phyloP scores from a whole-genome alignment of 176 grass and related monocot species.

The Eragrostis curvula region DNA sequence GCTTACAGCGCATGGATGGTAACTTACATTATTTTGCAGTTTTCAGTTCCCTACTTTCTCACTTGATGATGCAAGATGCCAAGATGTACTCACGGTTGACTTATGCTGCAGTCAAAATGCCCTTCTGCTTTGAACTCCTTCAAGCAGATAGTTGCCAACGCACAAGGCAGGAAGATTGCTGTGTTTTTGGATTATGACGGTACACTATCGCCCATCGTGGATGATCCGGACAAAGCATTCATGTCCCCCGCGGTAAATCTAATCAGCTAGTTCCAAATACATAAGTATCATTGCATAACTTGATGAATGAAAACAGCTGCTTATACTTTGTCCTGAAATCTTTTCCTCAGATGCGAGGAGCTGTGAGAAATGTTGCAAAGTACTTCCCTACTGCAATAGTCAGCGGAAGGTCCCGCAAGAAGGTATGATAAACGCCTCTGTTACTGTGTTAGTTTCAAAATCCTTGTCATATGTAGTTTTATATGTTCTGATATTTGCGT shows the following conservation, averaged over 20 bases:
- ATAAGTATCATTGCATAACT: slow-evolving; percentile 11
- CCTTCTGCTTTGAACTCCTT: slow-evolving; percentile 83
- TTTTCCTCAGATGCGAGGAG: slow-evolving; percentile 70
- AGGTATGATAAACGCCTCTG: slow-evolving; percentile 49
- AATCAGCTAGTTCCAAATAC: neutral
- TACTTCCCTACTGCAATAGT: slow-evolving; percentile 87
- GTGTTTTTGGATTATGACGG: slow-evolving; percentile 91
- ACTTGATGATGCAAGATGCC: no score
- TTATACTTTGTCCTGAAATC: neutral
- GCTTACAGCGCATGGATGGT: slow-evolving; percentile 68
- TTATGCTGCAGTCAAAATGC: slow-evolving; percentile 60
- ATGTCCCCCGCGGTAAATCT: slow-evolving; percentile 76
- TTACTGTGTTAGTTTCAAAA: neutral
- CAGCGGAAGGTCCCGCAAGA: slow-evolving; percentile 91
- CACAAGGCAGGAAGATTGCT: slow-evolving; percentile 73
- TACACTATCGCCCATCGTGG: slow-evolving; percentile 82
- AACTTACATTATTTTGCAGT: neutral
- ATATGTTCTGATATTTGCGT: neutral
- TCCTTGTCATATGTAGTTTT: neutral
- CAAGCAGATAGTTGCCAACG: slow-evolving; percentile 60
- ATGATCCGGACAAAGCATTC: slow-evolving; percentile 81
- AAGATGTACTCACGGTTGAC: slow-evolving; percentile 10
- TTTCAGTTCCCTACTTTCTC: slow-evolving; percentile 7
- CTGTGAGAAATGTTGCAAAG: slow-evolving; percentile 78
- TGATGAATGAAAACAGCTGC: neutral